Evolutionary conservation across 331 rosid species (phyloP).

Genomic region (Stylosanthes scabra): DNA sequence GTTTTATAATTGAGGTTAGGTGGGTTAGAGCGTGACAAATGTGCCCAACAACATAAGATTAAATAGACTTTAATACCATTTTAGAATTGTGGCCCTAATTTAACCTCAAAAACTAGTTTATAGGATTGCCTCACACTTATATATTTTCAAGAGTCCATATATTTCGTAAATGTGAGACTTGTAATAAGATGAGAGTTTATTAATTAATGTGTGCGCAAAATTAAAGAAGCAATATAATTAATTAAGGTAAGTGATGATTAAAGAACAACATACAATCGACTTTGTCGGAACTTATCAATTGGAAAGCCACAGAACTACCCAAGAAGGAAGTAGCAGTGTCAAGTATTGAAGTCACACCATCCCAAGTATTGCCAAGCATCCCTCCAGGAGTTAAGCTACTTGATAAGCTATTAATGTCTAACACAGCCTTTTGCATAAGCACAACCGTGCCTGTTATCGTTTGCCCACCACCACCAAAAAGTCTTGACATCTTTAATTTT

Average conservation of each 20-base stretch:
- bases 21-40: too few relatives aligned
- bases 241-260: background rate
- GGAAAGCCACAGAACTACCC: constrained; percentile 41
- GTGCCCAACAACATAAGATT: too few relatives aligned
- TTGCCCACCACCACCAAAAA: background rate
- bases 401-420: constrained; percentile 47
- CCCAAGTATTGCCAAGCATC: background rate
- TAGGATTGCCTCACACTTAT: too few relatives aligned
- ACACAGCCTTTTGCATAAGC: constrained; percentile 49
- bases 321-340: constrained; percentile 33
- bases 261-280: constrained; percentile 33
- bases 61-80: too few relatives aligned
- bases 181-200: too few relatives aligned
- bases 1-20: too few relatives aligned
- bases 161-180: too few relatives aligned
- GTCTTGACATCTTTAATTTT: constrained; percentile 28
- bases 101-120: too few relatives aligned
- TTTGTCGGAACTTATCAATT: constrained; percentile 46
- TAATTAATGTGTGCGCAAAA: too few relatives aligned
- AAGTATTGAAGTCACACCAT: background rate
- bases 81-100: too few relatives aligned
- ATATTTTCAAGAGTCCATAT: too few relatives aligned
- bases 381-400: background rate
- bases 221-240: too few relatives aligned
- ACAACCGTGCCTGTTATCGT: constrained; percentile 52